Conservation (phyloP, 2,329 filamentous ascomycete genomes). For the Pseudocercospora eumusae region DNA sequence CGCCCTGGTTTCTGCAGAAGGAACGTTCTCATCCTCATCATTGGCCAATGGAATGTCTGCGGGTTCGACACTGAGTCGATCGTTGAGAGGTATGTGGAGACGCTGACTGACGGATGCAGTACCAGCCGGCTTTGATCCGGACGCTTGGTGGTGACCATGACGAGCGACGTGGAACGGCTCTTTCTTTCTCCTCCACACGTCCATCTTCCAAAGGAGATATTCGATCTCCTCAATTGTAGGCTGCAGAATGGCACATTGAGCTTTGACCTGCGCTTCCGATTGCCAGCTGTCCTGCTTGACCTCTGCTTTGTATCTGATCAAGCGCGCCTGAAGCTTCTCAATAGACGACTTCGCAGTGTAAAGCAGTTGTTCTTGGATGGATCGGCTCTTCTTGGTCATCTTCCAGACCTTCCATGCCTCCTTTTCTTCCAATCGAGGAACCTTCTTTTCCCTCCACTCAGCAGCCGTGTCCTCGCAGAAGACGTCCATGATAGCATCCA, state of each 20-base stretch:
- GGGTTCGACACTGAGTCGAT: constrained; percentile 35
- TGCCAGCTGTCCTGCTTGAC: constrained; percentile 58
- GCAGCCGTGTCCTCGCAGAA: constrained; percentile 54
- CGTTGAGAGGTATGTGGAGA: constrained; percentile 22
- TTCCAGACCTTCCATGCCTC: constrained; percentile 66
- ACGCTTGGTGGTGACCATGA: constrained; percentile 14
- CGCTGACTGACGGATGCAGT: background rate
- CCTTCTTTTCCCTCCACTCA: constrained; percentile 61
- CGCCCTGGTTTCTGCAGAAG: constrained; percentile 18
- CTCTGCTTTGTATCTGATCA: constrained; percentile 58
- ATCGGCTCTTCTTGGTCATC: constrained; percentile 51
- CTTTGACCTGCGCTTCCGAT: constrained; percentile 54
- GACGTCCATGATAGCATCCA: constrained; percentile 57
- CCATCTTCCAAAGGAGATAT: constrained; percentile 51
- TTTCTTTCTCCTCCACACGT: constrained; percentile 40
- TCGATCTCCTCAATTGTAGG: constrained; percentile 64
- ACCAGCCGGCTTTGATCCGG: constrained; percentile 6
- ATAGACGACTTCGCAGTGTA: constrained; percentile 48
- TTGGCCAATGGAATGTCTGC: constrained; percentile 8
- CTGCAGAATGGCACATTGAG: constrained; percentile 63
- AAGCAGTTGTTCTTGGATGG: constrained; percentile 47
- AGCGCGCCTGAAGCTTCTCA: constrained; percentile 51
- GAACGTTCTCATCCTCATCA: constrained; percentile 26
- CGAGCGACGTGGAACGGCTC: constrained; percentile 34
- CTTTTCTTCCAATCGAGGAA: constrained; percentile 57